phyloP scores from a whole-genome alignment of 768 basidiomycete species.

The Mycena venus region DNA sequence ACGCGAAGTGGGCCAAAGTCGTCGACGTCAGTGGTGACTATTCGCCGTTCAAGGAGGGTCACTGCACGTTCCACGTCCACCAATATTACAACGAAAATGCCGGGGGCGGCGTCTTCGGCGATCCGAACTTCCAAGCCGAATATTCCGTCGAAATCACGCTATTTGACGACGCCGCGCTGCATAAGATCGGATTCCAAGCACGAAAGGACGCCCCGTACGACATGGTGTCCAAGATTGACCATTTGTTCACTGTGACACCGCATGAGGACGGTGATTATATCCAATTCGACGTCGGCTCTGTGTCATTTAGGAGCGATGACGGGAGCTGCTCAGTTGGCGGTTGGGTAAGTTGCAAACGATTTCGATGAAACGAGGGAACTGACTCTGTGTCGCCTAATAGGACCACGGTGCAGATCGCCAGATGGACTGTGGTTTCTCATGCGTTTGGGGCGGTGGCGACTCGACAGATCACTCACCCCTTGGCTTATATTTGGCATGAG shows the following conservation, averaged over 20 bases:
- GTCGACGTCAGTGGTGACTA: constrained; percentile 1
- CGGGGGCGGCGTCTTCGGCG: background rate
- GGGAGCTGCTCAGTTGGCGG: background rate
- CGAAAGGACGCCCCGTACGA: background rate
- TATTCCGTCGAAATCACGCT: constrained; percentile 9
- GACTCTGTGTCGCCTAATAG: background rate
- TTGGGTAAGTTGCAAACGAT: background rate
- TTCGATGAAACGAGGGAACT: background rate
- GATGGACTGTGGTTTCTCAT: background rate
- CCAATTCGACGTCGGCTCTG: background rate
- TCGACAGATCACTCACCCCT: background rate
- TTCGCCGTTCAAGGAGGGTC: background rate
- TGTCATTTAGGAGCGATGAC: background rate
- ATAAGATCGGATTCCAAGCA: background rate
- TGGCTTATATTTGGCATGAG: too few species aligned
- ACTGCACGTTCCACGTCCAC: background rate
- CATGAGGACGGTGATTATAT: background rate
- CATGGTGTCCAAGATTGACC: background rate
- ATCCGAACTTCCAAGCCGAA: background rate
- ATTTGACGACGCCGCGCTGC: background rate
- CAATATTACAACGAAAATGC: background rate
- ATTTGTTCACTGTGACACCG: background rate
- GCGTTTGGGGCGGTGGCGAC: background rate
- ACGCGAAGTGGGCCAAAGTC: background rate
- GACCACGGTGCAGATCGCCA: background rate